phyloP scores from a whole-genome alignment of 306 rosid species.

The Quercus glauca region DNA sequence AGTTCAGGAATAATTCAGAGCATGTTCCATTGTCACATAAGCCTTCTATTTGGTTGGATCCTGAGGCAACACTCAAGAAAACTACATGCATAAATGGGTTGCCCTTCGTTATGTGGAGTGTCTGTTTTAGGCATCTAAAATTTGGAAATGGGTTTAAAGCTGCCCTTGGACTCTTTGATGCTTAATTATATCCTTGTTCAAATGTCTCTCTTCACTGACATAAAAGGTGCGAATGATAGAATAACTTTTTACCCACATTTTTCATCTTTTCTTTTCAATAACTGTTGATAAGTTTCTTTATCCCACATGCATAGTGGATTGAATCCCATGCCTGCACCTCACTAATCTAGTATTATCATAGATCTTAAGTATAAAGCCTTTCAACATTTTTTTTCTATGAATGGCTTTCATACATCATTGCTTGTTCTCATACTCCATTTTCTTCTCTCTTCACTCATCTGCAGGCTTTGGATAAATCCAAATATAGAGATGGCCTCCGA shows the following conservation, averaged over 20 bases:
- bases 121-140: background rate
- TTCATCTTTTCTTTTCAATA: too few species aligned
- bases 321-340: background rate
- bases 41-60: background rate
- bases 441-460: constrained; percentile 7
- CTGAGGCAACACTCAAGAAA: background rate
- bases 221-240: too few species aligned
- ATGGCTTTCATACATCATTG: background rate
- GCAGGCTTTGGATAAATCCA: constrained; percentile 97
- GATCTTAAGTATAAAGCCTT: background rate
- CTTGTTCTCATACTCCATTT: background rate
- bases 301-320: background rate
- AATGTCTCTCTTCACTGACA: background rate
- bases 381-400: background rate
- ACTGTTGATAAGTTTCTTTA: too few species aligned
- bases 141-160: background rate
- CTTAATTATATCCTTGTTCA: background rate
- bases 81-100: background rate
- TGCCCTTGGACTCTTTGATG: background rate
- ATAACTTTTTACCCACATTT: background rate
- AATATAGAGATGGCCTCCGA: constrained; percentile 77
- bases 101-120: background rate
- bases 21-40: background rate
- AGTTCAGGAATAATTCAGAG: background rate
- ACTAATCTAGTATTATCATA: background rate